These are phyloP conservation scores for Trametes gibbosa DNA, from an alignment of 768 basidiomycete species.

Conservation along the genomic window DNA sequence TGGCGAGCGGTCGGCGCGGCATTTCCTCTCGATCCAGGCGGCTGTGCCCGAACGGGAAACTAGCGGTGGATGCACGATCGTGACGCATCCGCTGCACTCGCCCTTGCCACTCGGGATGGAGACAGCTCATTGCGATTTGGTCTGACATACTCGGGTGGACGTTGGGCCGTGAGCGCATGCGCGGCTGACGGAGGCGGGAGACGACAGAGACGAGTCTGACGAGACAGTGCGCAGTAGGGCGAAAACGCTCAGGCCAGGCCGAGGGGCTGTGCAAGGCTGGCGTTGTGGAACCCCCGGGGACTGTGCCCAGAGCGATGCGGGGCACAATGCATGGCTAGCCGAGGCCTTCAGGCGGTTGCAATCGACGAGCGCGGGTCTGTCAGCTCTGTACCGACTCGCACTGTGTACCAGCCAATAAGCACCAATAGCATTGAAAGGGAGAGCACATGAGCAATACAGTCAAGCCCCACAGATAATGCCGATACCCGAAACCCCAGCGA, in stretches of 20 bases:
- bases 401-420: background rate
- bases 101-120: background rate
- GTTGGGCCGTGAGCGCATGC: background rate
- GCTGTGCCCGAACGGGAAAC: conserved; percentile 3
- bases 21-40: conserved; percentile 1
- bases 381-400: background rate
- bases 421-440: background rate
- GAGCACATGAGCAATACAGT: background rate
- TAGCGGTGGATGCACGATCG: background rate
- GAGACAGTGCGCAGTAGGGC: background rate
- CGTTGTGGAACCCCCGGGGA: background rate
- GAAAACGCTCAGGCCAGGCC: too few relatives aligned
- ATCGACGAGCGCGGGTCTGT: background rate
- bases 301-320: background rate
- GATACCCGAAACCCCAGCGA: background rate
- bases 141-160: background rate
- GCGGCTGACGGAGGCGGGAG: background rate
- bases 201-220: background rate
- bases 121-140: conserved; percentile 1
- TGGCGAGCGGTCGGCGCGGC: background rate
- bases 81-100: background rate
- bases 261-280: background rate
- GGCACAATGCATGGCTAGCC: background rate
- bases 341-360: background rate
- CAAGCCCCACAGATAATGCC: background rate